Percentiles rank a stretch among this genome's conserved stretches.
Evolutionary conservation across 306 rosid genomes (phyloP).

Genomic region (Sindora glabra): DNA sequence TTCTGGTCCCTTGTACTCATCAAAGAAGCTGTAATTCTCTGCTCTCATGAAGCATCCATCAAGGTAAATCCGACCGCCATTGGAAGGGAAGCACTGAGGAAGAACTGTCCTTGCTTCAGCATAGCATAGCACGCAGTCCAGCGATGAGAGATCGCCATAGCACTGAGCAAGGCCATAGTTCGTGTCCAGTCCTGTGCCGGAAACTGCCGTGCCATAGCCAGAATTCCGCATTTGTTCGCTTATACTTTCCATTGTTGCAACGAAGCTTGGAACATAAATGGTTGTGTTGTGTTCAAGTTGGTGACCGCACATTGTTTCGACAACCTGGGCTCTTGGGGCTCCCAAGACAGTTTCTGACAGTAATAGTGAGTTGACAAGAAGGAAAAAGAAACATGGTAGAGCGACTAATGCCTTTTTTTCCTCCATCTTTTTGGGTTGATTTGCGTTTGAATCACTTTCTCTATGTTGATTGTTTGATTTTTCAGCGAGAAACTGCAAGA

Average conservation of each 20-base stretch:
- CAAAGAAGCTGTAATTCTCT: slow-evolving; percentile 63
- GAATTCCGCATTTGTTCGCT: slow-evolving; percentile 57
- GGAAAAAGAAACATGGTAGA: slow-evolving; percentile 11
- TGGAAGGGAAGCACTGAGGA: slow-evolving; percentile 73
- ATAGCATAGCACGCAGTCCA: slow-evolving; percentile 74
- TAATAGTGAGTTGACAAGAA: slow-evolving; percentile 18
- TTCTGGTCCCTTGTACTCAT: slow-evolving; percentile 44
- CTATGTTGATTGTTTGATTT: neutral
- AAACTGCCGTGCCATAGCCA: slow-evolving; percentile 58
- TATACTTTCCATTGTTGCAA: slow-evolving; percentile 67
- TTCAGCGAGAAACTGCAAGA: neutral
- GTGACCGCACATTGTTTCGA: slow-evolving; percentile 35
- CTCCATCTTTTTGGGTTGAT: slow-evolving; percentile 30
- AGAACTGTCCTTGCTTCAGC: slow-evolving; percentile 79
- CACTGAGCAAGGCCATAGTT: slow-evolving; percentile 87
- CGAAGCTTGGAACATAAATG: slow-evolving; percentile 56
- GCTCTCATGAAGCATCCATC: slow-evolving; percentile 98
- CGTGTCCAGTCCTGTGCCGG: slow-evolving; percentile 62
- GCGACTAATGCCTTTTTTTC: slow-evolving; percentile 30
- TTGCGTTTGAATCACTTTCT: slow-evolving; percentile 3
- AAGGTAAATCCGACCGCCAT: slow-evolving; percentile 60
- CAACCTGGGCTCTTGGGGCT: slow-evolving; percentile 67
- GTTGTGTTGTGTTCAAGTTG: slow-evolving; percentile 46
- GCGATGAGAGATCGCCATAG: slow-evolving; percentile 80
- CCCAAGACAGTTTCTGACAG: slow-evolving; percentile 33